phyloP scores from a whole-genome alignment of 169 alveolate species.

The Eimeria necatrix region DNA sequence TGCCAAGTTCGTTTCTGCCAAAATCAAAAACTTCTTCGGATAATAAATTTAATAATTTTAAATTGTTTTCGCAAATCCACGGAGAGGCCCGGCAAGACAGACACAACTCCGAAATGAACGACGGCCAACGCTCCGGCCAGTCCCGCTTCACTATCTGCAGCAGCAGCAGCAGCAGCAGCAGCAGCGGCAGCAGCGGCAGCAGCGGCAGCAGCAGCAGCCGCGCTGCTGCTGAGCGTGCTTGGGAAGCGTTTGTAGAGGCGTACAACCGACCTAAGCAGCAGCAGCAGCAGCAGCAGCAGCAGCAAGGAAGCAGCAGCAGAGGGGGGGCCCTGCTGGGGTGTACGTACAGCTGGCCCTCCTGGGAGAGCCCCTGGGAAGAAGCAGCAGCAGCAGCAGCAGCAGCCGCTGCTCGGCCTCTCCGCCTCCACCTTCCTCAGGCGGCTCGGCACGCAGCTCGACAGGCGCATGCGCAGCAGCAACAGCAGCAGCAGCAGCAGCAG shows the following conservation, averaged over 20 bases:
- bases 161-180: background rate
- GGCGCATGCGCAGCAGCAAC: background rate
- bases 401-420: background rate
- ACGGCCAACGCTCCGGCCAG: conserved; percentile 99
- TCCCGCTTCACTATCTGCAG: conserved; percentile 96
- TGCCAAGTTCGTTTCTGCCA: conserved; percentile 94
- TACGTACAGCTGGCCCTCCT: background rate
- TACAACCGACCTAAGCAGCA: background rate
- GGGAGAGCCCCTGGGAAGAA: too few species aligned
- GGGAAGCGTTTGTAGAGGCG: background rate
- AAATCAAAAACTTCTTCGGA: conserved; percentile 93
- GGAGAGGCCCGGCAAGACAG: conserved; percentile 96
- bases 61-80: conserved; percentile 98
- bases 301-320: background rate
- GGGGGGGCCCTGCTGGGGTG: background rate
- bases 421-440: background rate
- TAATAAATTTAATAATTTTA: conserved; percentile 97
- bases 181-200: background rate
- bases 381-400: background rate
- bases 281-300: background rate
- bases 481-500: too few species aligned
- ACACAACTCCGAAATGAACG: conserved; percentile 99
- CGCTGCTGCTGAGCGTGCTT: conserved; percentile 3
- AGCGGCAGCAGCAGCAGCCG: background rate
- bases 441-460: background rate